Evolutionary conservation across 164 flowering plant species (phyloP).

Genomic region (Malania oleifera): DNA sequence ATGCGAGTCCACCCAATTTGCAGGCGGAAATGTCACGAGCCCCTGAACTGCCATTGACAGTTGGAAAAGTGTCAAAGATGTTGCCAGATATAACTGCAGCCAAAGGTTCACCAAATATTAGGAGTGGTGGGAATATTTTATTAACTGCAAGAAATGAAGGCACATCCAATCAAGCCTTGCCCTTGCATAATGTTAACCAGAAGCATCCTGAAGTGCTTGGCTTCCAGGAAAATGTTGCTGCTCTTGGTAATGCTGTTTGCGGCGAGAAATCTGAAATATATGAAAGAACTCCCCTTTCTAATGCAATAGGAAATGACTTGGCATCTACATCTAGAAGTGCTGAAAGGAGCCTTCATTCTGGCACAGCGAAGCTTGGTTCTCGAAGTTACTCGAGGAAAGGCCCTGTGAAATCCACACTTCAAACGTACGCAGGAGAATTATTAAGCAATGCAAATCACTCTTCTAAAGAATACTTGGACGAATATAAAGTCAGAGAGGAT

Average conservation of each 20-base stretch:
- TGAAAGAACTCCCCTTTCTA: constrained; percentile 17
- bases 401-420: constrained; percentile 26
- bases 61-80: constrained; percentile 18
- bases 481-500: constrained; percentile 8
- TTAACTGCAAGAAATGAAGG: constrained; percentile 20
- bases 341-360: constrained; percentile 26
- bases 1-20: constrained; percentile 25
- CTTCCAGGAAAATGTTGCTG: constrained; percentile 8
- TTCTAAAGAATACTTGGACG: constrained; percentile 16
- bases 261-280: constrained; percentile 9
- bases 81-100: constrained; percentile 10
- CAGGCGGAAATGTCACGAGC: constrained; percentile 18
- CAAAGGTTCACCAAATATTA: constrained; percentile 13
- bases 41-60: constrained; percentile 18
- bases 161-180: constrained; percentile 14
- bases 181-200: constrained; percentile 10
- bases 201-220: constrained; percentile 14
- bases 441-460: constrained; percentile 20
- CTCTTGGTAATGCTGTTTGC: constrained; percentile 6
- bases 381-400: constrained; percentile 36
- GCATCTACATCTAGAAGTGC: constrained; percentile 20
- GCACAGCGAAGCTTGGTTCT: constrained; percentile 18
- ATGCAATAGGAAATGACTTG: constrained; percentile 15
- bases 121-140: constrained; percentile 5
- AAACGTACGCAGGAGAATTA: constrained; percentile 18